Evolutionary conservation across 2,329 filamentous ascomycete species (phyloP), one percentile per base, ranked within the genome.

Genomic region (Fusarium austroafricanum): DNA sequence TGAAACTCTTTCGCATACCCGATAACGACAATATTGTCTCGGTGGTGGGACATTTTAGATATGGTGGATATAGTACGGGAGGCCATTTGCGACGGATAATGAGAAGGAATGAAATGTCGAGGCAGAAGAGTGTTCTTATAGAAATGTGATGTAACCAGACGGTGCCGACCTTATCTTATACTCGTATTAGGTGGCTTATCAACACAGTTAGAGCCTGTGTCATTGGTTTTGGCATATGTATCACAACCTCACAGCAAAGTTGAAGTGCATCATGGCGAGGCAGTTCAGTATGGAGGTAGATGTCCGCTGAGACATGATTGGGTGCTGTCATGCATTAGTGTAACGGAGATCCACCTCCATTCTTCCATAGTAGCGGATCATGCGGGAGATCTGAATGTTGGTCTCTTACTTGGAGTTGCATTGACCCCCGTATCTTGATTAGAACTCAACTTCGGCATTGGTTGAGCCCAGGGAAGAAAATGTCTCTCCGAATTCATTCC

Each of bases 281-380:
- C 17, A 33, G 14, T 33, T 33, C 15, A 12, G 1, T 6, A 47
- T 49, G 53, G 37, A 56, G 28, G 37, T n/a, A 28, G 47, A 28
- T 56, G 28, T 42, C 47, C 53, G 37, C 12, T 4, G 3, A 21
- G 21, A n/a, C 15, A 10, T 56, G 37, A 53, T 42, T 40, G 31
- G 46, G 1, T 5, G 12, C 4, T 15, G 5, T 2, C 9, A 3
- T 56, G 21, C 28, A 26, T n/a, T 53, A 56, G 28, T 15, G 14
- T 26, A 18, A 38, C 46, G 44, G 35, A 26, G 37, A 42, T 29
- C 31, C 31, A 56, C 53, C 45, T 55, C 35, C 46, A 52, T 52
- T 55, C n/a, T 14, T 10, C 20, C 10, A 17, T 17, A 17, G 12
- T 2, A 5, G 40, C 28, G 50, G 40, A 47, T 26, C 40, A 45